Base-by-base conservation (phyloP, 2,329 filamentous ascomycete genomes). In the Monilinia polystroma region DNA sequence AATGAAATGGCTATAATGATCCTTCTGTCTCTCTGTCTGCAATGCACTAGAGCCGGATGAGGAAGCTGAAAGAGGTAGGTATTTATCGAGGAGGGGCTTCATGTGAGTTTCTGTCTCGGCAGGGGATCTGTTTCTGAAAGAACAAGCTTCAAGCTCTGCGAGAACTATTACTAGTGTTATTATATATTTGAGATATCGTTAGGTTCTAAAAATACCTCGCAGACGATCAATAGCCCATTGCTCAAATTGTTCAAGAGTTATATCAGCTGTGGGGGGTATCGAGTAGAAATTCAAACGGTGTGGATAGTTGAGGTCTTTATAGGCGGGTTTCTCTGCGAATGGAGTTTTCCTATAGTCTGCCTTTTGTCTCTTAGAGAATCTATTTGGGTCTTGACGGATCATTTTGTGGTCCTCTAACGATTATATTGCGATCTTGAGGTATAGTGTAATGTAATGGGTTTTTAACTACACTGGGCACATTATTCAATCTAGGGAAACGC, bases 1-100 rank as follows among this genome's bases (percentile, higher is more conserved):
- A 69, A 98, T 99, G 77, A 97, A 99, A 78, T 99, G 95, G 66
- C 91, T 95, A 79, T 98, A 99, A 79, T 99, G 95, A 74, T 99
- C 95, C 77, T 95, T 96, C 78, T 94, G 91, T 38, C 94, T 85
- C 79, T 99, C 92, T 45, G 86, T 80, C 32, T 85, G 83, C 18
- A 94, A 79, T 74, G 81, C 84, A 70, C 77, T 80, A 54, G 78
- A 83, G 68, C 74, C 82, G 0, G 91, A 91, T 66, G 86, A 89
- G 75, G 93, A 94, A 54, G 90, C 85, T 69, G 89, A 87, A 23
- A 97, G 87, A 0, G 91, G 90, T 5, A 97, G 84, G 78, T 92
- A 91, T 80, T 97, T 97, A 68, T 93, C 87, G 62, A 98, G 85
- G 55, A 97, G 85, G 10, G 91, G 89, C 76, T 88, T 90, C 85